These are phyloP conservation scores for Zizania latifolia DNA, from an alignment of 176 grass and related monocot species.

Conservation along the genomic window DNA sequence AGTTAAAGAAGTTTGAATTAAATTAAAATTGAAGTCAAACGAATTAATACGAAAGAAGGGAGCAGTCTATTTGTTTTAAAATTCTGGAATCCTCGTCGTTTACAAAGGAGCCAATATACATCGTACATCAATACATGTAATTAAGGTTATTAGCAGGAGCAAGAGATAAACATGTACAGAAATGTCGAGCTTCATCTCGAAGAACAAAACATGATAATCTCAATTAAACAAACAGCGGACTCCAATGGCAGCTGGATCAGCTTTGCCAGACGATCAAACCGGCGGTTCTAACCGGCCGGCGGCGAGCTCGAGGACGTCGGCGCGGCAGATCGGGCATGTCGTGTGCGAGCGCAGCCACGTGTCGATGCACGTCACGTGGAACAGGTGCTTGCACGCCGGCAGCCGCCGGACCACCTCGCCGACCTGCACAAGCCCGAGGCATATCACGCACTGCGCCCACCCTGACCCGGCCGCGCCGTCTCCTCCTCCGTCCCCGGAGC, in stretches of 20 bases:
- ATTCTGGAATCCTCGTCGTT: no score
- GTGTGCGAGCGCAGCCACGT: slow-evolving; percentile 21
- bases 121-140: no score
- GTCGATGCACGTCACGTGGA: slow-evolving; percentile 33
- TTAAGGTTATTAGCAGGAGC: background rate
- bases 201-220: background rate
- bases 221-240: background rate
- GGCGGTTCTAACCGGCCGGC: background rate
- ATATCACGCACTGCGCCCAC: slow-evolving; percentile 45
- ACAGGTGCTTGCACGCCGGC: slow-evolving; percentile 11
- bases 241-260: background rate
- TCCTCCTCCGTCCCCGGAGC: background rate
- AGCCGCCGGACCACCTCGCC: slow-evolving; percentile 38
- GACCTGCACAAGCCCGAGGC: slow-evolving; percentile 31
- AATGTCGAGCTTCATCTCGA: background rate
- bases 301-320: background rate
- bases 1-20: background rate
- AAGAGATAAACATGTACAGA: background rate
- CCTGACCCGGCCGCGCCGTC: background rate
- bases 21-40: no score
- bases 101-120: no score
- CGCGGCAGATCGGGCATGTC: slow-evolving; percentile 37
- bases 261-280: slow-evolving; percentile 3
- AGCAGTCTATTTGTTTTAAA: no score
- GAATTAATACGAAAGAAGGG: no score